These are phyloP conservation scores for Immersiella caudata DNA, from an alignment of 495 filamentous ascomycete genomes.

Conservation along the genomic window DNA sequence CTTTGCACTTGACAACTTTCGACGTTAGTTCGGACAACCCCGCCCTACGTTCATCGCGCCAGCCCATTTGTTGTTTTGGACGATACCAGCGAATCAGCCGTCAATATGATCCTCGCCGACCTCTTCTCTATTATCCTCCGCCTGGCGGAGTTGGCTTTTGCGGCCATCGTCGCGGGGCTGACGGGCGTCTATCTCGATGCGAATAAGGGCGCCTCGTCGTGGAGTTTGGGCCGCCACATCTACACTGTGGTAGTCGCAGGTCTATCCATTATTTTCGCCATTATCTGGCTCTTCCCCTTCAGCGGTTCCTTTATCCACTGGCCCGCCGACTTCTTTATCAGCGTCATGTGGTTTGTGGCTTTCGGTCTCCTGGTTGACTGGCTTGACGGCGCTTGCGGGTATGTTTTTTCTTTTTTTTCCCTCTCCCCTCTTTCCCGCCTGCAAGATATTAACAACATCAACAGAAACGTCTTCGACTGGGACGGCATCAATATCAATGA, in stretches of 20 bases:
- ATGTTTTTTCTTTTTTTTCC: conserved; percentile 66
- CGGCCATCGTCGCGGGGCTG: conserved; percentile 50
- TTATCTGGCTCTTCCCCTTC: conserved; percentile 55
- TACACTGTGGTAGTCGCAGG: conserved; percentile 54
- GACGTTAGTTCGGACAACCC: not conserved
- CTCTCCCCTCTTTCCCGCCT: not conserved
- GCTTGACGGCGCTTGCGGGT: conserved; percentile 54
- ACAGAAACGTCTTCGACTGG: conserved; percentile 83
- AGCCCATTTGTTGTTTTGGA: too few relatives aligned
- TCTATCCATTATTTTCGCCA: conserved; percentile 48
- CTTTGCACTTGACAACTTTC: not conserved
- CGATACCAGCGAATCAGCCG: not conserved
- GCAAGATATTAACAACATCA: not conserved
- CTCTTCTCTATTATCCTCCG: conserved; percentile 49
- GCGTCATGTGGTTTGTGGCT: conserved; percentile 64
- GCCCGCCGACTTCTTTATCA: conserved; percentile 60
- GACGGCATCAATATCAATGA: conserved; percentile 86
- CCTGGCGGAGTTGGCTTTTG: conserved; percentile 51
- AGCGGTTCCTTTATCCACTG: conserved; percentile 49
- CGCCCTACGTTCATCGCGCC: too few relatives aligned
- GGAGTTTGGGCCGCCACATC: conserved; percentile 49
- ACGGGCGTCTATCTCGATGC: conserved; percentile 50
- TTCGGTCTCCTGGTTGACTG: conserved; percentile 66
- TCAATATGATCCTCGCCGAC: conserved; percentile 45
- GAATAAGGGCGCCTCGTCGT: conserved; percentile 33